These are phyloP conservation scores for Pyrenophora tritici-repentis DNA, from an alignment of 2,329 filamentous ascomycete species.

Conservation along the genomic window DNA sequence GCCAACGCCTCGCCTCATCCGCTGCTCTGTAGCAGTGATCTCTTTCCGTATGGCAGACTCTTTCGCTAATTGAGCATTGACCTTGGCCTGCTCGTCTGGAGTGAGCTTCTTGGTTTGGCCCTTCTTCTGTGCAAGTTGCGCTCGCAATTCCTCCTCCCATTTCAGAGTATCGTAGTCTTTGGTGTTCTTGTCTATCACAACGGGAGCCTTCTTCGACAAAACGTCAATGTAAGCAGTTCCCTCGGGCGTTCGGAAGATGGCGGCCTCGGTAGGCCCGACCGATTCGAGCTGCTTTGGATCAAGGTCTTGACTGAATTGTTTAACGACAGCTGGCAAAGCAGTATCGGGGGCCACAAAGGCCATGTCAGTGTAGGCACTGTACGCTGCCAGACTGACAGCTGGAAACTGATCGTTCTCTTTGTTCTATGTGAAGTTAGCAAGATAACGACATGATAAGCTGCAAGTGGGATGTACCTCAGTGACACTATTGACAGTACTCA, in stretches of 20 bases:
- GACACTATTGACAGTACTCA: slow-evolving; percentile 67
- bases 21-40: slow-evolving; percentile 71
- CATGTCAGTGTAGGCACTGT: slow-evolving; percentile 83
- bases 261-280: slow-evolving; percentile 85
- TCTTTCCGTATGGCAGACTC: slow-evolving; percentile 77
- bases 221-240: slow-evolving; percentile 90
- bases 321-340: slow-evolving; percentile 76
- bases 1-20: slow-evolving; percentile 79
- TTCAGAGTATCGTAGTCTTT: slow-evolving; percentile 96
- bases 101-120: slow-evolving; percentile 90
- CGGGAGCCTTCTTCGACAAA: slow-evolving; percentile 77
- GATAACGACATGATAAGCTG: slow-evolving; percentile 2
- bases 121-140: slow-evolving; percentile 90
- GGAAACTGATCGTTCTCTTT: slow-evolving; percentile 32
- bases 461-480: slow-evolving; percentile 57
- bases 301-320: slow-evolving; percentile 75
- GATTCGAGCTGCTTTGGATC: slow-evolving; percentile 69
- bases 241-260: slow-evolving; percentile 89
- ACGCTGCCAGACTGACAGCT: slow-evolving; percentile 70
- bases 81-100: slow-evolving; percentile 84
- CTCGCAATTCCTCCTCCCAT: slow-evolving; percentile 92
- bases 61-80: slow-evolving; percentile 87
- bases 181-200: slow-evolving; percentile 80
- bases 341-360: slow-evolving; percentile 89
- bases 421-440: slow-evolving; percentile 20